These are phyloP conservation scores for Corymbia calophylla DNA, from an alignment of 441 rosid species.

Conservation along the genomic window DNA sequence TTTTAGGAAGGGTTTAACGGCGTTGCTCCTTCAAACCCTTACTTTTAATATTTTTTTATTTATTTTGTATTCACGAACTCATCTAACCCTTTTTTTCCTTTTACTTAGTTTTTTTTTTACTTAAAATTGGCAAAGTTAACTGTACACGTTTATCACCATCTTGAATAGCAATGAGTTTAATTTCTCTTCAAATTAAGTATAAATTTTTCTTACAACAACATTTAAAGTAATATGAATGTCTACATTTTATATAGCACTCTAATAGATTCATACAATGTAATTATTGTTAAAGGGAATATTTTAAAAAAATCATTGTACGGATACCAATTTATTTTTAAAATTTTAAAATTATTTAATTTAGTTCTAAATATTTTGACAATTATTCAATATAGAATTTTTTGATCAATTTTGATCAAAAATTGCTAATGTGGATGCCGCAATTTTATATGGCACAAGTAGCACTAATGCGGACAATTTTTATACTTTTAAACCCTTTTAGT, in stretches of 20 bases:
- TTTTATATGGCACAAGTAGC: too few species aligned
- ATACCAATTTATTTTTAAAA: rapidly evolving
- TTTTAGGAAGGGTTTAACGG: not conserved
- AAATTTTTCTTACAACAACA: not conserved
- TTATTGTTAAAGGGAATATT: not conserved
- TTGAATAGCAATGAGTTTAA: not conserved
- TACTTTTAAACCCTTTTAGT: not conserved
- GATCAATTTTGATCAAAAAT: rapidly evolving
- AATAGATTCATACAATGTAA: not conserved
- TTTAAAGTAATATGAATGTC: not conserved
- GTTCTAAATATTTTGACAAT: rapidly evolving
- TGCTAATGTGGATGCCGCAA: too few species aligned
- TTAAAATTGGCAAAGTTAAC: not conserved
- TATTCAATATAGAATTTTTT: not conserved
- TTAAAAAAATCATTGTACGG: not conserved
- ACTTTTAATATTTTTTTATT: too few species aligned
- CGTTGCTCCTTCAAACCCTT: not conserved
- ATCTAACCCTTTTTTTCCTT: not conserved
- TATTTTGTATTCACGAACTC: not conserved
- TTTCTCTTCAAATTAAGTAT: not conserved
- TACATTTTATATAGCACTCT: not conserved
- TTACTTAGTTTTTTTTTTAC: not conserved
- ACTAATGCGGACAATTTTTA: not conserved
- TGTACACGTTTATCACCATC: not conserved
- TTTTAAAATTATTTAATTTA: rapidly evolving